These are phyloP conservation scores for Bisporella sp. DNA, from an alignment of 2,329 filamentous ascomycete genomes.

Conservation along the genomic window DNA sequence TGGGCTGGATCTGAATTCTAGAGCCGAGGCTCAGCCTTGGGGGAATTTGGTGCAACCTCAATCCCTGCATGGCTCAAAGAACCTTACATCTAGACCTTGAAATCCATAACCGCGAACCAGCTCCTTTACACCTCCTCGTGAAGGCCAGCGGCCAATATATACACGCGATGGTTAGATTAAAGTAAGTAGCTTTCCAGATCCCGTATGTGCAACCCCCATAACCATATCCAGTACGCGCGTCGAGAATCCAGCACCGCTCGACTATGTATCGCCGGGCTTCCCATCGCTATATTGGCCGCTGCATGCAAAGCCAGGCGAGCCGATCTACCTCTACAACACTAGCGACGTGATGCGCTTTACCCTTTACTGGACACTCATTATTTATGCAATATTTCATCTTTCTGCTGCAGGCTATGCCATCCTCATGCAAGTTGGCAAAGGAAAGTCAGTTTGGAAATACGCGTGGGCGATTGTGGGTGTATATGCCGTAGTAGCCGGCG, in stretches of 20 bases:
- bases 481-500: constrained; percentile 51
- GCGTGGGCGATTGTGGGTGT: constrained; percentile 53
- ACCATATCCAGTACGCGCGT: constrained; percentile 16
- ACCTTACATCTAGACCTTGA: background rate
- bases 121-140: background rate
- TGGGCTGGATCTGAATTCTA: background rate
- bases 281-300: constrained; percentile 62
- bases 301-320: constrained; percentile 35
- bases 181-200: too few relatives aligned
- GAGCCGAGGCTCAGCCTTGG: constrained; percentile 1
- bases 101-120: background rate
- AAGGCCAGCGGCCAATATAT: background rate
- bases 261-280: constrained; percentile 55
- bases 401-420: constrained; percentile 53
- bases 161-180: too few relatives aligned
- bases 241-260: constrained; percentile 28
- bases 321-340: constrained; percentile 49
- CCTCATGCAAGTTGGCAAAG: constrained; percentile 42
- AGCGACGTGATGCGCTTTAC: constrained; percentile 64
- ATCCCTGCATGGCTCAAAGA: background rate
- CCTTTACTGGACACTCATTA: constrained; percentile 60
- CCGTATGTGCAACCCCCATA: background rate
- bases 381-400: constrained; percentile 53
- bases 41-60: background rate
- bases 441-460: constrained; percentile 27